Evolutionary conservation across 2,329 filamentous ascomycete genomes (phyloP).

Genomic region (Graphilbum fragrans): DNA sequence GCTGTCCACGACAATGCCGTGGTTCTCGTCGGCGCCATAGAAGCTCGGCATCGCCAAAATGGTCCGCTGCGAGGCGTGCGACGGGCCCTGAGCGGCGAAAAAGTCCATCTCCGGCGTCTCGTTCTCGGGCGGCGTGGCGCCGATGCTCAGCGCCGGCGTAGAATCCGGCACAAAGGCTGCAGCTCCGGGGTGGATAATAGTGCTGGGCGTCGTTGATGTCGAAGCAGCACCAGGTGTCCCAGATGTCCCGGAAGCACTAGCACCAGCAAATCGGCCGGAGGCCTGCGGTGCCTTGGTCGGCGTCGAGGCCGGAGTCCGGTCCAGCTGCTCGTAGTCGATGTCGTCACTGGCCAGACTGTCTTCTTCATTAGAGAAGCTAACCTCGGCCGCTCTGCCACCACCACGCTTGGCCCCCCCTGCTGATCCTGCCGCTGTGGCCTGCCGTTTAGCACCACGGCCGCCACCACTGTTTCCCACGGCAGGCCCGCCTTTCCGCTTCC

Average conservation of each 20-base stretch:
- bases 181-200: background rate
- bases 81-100: conserved; percentile 6
- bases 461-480: background rate
- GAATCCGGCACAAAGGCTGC: background rate
- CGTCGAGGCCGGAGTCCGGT: conserved; percentile 9
- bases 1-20: conserved; percentile 9
- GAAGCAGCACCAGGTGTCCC: conserved; percentile 1
- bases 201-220: conserved; percentile 1
- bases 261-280: background rate
- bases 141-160: conserved; percentile 6
- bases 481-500: background rate
- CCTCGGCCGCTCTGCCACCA: background rate
- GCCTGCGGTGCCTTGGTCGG: background rate
- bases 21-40: conserved; percentile 9
- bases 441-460: background rate
- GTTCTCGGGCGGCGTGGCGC: conserved; percentile 7
- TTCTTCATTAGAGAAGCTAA: conserved; percentile 10
- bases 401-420: no score
- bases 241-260: background rate
- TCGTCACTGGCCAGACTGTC: conserved; percentile 13
- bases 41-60: background rate
- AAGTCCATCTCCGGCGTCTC: background rate
- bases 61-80: background rate
- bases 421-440: background rate
- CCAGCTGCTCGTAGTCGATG: conserved; percentile 18